Evolutionary conservation across 768 basidiomycete species (phyloP).

Genomic region (Mycena capillaripes): DNA sequence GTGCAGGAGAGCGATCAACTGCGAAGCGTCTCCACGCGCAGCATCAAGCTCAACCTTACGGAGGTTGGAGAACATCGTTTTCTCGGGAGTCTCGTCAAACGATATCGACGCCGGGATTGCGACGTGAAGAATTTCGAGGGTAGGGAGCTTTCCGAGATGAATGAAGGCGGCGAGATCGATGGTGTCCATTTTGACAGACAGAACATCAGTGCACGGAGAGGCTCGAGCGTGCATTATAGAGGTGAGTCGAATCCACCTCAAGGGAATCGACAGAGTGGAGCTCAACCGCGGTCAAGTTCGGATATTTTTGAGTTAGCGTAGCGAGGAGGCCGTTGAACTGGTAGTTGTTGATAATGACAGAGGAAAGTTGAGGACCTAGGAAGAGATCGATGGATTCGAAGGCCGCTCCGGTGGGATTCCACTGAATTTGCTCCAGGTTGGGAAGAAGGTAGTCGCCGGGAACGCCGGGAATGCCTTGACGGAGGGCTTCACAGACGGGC

Average conservation of each 20-base stretch:
- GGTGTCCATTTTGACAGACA: background rate
- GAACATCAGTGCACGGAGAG: background rate
- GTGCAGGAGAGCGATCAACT: background rate
- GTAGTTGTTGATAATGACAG: background rate
- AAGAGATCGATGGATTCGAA: background rate
- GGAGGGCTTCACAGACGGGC: background rate
- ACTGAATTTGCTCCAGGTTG: background rate
- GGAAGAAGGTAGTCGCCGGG: constrained; percentile 1
- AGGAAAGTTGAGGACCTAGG: no score
- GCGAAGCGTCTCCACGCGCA: background rate
- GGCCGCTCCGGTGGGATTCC: background rate
- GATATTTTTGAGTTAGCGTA: background rate
- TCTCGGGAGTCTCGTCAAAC: background rate
- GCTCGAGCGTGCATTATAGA: background rate
- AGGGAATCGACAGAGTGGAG: background rate
- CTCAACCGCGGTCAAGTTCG: background rate
- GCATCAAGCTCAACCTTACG: background rate
- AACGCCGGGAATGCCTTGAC: no score
- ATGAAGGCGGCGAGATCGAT: background rate
- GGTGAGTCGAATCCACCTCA: background rate
- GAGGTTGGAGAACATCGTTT: background rate
- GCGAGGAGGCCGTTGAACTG: background rate
- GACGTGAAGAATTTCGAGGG: background rate
- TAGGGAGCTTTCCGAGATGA: background rate
- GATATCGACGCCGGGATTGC: background rate